A percentile compares a stretch with the other conserved stretches of the same genome.
phyloP scores from a whole-genome alignment of 2,329 filamentous ascomycete species.

The Chaetomiaceae sp. region DNA sequence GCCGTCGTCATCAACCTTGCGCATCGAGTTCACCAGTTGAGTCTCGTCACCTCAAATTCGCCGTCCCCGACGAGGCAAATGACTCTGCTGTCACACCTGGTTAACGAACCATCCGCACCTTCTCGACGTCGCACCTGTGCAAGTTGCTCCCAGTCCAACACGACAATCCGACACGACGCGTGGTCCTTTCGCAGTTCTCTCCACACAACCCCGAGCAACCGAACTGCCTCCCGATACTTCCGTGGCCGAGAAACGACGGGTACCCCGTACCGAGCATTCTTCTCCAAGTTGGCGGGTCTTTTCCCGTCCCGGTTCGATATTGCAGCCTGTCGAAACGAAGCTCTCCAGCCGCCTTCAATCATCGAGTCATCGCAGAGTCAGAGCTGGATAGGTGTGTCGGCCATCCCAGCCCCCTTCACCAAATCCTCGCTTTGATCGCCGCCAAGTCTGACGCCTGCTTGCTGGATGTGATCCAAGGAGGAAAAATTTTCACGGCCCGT shows the following conservation, averaged over 20 bases:
- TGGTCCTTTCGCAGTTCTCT: background rate
- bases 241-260: background rate
- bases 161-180: background rate
- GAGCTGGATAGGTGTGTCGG: background rate
- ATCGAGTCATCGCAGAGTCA: background rate
- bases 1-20: no score
- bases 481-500: slow-evolving; percentile 25
- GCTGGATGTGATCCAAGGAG: slow-evolving; percentile 1
- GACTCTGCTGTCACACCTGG: background rate
- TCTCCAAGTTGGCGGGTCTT: background rate
- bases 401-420: slow-evolving; percentile 8
- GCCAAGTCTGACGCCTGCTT: slow-evolving; percentile 14
- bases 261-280: no score
- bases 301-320: background rate
- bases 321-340: no score
- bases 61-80: no score
- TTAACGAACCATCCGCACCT: background rate
- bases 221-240: slow-evolving; percentile 1
- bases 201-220: background rate
- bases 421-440: slow-evolving; percentile 9
- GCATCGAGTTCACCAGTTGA: no score
- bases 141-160: no score
- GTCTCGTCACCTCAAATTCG: no score
- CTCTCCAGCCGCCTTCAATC: background rate
- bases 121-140: background rate